Percentiles rank a stretch among this genome's conserved stretches.
Evolutionary conservation across 306 rosid genomes (phyloP).

Genomic region (Hippophae rhamnoides): DNA sequence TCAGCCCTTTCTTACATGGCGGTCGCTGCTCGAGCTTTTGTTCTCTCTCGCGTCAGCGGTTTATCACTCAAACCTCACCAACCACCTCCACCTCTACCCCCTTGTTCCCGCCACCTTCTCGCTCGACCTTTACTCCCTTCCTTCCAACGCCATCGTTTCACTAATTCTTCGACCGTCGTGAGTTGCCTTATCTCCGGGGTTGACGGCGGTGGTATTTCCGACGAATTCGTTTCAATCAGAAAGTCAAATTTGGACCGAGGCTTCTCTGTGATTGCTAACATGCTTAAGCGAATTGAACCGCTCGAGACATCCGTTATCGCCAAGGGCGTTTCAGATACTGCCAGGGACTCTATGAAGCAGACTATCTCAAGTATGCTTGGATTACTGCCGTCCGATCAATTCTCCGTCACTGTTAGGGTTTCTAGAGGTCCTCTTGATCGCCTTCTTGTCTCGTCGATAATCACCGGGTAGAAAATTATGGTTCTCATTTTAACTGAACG

Average conservation of each 20-base stretch:
- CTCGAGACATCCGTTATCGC: slow-evolving; percentile 74
- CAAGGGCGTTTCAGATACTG: slow-evolving; percentile 67
- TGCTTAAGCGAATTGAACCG: slow-evolving; percentile 78
- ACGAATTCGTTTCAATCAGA: slow-evolving; percentile 76
- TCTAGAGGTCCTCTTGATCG: slow-evolving; percentile 60
- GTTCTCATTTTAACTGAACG: neutral
- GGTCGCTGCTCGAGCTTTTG: slow-evolving; percentile 50
- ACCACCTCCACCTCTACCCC: slow-evolving; percentile 24
- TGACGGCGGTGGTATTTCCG: slow-evolving; percentile 70
- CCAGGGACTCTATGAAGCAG: slow-evolving; percentile 87
- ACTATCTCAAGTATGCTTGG: slow-evolving; percentile 97
- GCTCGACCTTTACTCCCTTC: slow-evolving; percentile 14
- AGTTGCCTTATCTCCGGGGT: slow-evolving; percentile 52
- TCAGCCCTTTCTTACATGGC: slow-evolving; percentile 37
- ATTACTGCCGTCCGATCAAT: slow-evolving; percentile 79
- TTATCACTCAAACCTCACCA: slow-evolving; percentile 34
- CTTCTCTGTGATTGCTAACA: slow-evolving; percentile 70
- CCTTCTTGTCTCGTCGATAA: slow-evolving; percentile 71
- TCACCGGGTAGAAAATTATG: slow-evolving; percentile 61
- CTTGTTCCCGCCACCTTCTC: slow-evolving; percentile 11
- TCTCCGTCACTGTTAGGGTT: slow-evolving; percentile 57
- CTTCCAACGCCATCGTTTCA: slow-evolving; percentile 21
- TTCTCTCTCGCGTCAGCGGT: slow-evolving; percentile 46
- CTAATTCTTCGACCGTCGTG: slow-evolving; percentile 13
- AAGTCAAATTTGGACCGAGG: slow-evolving; percentile 64